Conservation (phyloP, 306 rosid genomes). For the Castanospermum australe region DNA sequence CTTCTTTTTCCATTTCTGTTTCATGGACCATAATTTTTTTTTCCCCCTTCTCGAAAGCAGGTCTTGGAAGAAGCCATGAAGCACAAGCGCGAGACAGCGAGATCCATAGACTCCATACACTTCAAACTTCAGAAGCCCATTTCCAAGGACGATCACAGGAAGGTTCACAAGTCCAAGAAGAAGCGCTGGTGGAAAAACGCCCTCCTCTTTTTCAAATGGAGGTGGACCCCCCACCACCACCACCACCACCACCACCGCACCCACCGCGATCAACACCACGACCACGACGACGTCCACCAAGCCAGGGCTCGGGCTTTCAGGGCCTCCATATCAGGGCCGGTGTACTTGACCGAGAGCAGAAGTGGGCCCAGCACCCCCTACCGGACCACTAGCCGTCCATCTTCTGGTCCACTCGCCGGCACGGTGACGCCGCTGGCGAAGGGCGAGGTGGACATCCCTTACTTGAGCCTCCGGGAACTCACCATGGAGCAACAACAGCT, state of each 20-base stretch:
- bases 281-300: constrained; percentile 56
- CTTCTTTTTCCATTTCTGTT: not conserved
- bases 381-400: constrained; percentile 49
- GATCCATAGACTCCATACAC: constrained; percentile 82
- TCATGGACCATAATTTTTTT: not conserved
- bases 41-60: constrained; percentile 21
- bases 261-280: not conserved
- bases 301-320: constrained; percentile 76
- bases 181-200: constrained; percentile 88
- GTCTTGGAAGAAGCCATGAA: constrained; percentile 85
- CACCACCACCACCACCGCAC: not conserved
- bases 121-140: constrained; percentile 90
- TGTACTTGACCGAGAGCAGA: constrained; percentile 73
- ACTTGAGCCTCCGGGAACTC: constrained; percentile 84
- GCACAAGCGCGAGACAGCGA: constrained; percentile 62
- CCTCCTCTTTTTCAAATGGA: constrained; percentile 75
- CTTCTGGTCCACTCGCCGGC: constrained; percentile 81
- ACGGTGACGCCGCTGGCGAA: constrained; percentile 45
- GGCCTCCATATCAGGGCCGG: constrained; percentile 80
- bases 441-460: constrained; percentile 60
- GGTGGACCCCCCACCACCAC: constrained; percentile 33
- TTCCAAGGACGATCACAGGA: constrained; percentile 65
- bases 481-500: constrained; percentile 60
- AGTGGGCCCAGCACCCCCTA: constrained; percentile 68
- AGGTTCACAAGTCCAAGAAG: constrained; percentile 54